Percentiles rank a stretch among this genome's conserved stretches.
These are phyloP conservation scores for Coleophoma crateriformis DNA, from an alignment of 2,329 filamentous ascomycete species.

Conservation along the genomic window DNA sequence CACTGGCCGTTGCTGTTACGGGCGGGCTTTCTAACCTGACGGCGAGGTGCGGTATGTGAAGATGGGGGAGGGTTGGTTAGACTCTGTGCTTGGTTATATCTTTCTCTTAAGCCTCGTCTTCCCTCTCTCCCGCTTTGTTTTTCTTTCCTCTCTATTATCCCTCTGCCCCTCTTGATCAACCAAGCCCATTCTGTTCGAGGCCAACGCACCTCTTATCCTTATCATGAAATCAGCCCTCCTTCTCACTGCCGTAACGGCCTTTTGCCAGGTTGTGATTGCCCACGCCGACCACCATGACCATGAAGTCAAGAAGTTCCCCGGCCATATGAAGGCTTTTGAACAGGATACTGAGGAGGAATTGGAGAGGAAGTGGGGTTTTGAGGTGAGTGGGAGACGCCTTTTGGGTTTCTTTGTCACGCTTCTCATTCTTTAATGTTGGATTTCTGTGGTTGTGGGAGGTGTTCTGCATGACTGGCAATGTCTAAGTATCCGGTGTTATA, in stretches of 20 bases:
- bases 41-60: no score
- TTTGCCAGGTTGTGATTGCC: slow-evolving; percentile 7
- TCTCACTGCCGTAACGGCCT: no score
- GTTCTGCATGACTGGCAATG: no score
- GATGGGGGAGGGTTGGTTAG: no score
- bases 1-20: no score
- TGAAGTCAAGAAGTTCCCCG: slow-evolving; percentile 27
- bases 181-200: neutral
- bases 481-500: no score
- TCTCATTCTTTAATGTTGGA: neutral
- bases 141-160: neutral
- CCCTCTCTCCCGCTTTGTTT: no score
- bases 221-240: no score
- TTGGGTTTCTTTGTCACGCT: neutral
- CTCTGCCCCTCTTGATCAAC: neutral
- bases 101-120: no score
- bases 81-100: no score
- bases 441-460: neutral
- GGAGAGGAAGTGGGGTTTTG: slow-evolving; percentile 51
- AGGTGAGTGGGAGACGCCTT: slow-evolving; percentile 33
- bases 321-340: slow-evolving; percentile 36
- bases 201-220: neutral
- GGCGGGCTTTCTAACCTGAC: no score
- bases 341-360: slow-evolving; percentile 46
- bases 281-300: slow-evolving; percentile 7